Base-by-base conservation (phyloP, 192 early-diverging fungal genomes). In the Tieghemiomyces parasiticus region DNA sequence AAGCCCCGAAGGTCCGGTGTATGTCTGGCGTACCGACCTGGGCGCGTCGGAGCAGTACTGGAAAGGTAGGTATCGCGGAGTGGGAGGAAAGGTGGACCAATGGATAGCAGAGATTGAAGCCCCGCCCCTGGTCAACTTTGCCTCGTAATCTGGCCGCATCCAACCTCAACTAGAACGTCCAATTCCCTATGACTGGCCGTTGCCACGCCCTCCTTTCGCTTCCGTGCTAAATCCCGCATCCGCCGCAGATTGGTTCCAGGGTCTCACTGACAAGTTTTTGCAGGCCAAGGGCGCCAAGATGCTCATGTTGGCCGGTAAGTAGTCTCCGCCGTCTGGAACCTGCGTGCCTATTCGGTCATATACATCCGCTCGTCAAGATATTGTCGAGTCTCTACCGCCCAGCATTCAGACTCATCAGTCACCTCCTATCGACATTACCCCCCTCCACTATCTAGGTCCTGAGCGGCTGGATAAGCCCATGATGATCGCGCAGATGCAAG, bases 401-500 rank as follows among this genome's bases (percentile, higher is more conserved):
- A n/a, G n/a, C n/a, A n/a, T n/a, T n/a, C n/a, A n/a, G n/a, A n/a
- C n/a, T n/a, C n/a, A n/a, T n/a, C n/a, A n/a, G n/a, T n/a, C n/a
- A n/a, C n/a, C n/a, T n/a, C n/a, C n/a, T 42, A 42, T 42, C 6
- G 6, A 42, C 16, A 42, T 42, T 6, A 42, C 38, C 8, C 38
- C 38, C 38, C 38, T 42, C 38, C 16, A 42, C 16, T 42, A 8
- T 22, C 8, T 20, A 74, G 73, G 81, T 2, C 75, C 81, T 2
- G 82, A 84, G 69, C 64, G 81, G 45, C 59, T 84, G 61, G 82
- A 84, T 58, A 84, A 73, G 32, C 64, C 74, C 13, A 65, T 84
- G 61, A 84, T 71, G 33, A 83, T 84, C 63, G 82, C 71, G 8
- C 81, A 83, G 50, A 84, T 84, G 82, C 82, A 84, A 71, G 82